A percentile compares a stretch with the other conserved stretches of the same genome.
These are phyloP conservation scores for Scedosporium dehoogii DNA, from an alignment of 2,329 filamentous ascomycete species.

Conservation along the genomic window DNA sequence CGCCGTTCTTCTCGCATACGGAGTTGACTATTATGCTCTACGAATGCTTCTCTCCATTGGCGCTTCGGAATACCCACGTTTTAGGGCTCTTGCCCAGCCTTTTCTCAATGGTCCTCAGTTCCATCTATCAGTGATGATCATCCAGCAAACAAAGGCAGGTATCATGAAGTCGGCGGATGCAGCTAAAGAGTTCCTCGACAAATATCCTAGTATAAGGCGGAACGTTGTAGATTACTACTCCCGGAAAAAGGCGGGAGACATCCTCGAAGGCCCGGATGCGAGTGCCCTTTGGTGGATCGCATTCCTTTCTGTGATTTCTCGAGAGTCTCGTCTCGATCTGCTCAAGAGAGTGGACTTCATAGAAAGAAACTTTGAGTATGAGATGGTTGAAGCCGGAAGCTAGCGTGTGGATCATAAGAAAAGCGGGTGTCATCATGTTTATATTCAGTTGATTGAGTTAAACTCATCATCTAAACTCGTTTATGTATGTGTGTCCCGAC, in stretches of 20 bases:
- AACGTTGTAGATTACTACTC: constrained; percentile 11
- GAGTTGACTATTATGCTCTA: constrained; percentile 20
- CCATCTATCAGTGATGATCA: constrained; percentile 10
- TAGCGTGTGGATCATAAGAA: too few relatives aligned
- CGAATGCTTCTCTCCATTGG: constrained; percentile 14
- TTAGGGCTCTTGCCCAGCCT: constrained; percentile 12
- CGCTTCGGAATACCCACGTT: constrained; percentile 6
- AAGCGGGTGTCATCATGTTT: too few relatives aligned
- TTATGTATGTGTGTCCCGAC: too few relatives aligned
- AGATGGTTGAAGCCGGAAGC: neutral
- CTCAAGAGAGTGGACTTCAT: neutral
- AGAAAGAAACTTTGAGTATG: neutral
- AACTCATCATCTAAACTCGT: too few relatives aligned
- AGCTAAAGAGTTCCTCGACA: constrained; percentile 6
- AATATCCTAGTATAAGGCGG: constrained; percentile 5
- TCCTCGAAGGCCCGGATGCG: constrained; percentile 10
- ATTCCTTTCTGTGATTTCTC: constrained; percentile 1
- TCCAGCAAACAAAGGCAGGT: constrained; percentile 8
- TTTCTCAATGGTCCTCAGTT: constrained; percentile 13
- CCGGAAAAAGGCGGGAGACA: constrained; percentile 7
- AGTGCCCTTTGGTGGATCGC: constrained; percentile 11
- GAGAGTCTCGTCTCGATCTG: neutral
- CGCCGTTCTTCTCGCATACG: constrained; percentile 15
- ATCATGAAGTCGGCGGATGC: constrained; percentile 11
- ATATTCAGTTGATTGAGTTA: too few relatives aligned